Base-by-base conservation (phyloP, 306 rosid species). In the Cucumis hystrix region DNA sequence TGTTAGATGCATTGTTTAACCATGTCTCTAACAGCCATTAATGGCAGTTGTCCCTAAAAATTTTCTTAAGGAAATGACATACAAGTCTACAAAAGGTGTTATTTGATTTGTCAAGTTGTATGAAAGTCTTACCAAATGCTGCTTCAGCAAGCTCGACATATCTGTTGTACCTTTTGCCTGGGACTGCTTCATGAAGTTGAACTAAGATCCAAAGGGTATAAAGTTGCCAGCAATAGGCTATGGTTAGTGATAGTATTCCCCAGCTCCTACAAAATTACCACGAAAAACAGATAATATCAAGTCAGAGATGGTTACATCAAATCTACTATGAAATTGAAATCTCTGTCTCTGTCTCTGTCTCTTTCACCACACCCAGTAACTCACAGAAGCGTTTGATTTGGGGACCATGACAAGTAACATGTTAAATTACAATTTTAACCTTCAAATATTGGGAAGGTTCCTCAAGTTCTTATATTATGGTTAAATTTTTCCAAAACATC, bases 131-230 rank as follows among this genome's bases (percentile, higher is more conserved):
- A 95, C 99, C 99, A 77, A 95, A 95, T 75, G 99, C 99, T n/a
- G 99, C 99, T 80, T 92, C 92, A 15, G 99, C 97, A 41, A 95
- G 93, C 87, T 95, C 99, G 78, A 95, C 96, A 78, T 92, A 95
- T 89, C 99, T 83, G 87, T 92, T 95, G 87, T 95, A 95, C 83
- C 99, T 88, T 91, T 92, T 92, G 54, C 99, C 99, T 1, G 99
- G 99, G 61, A 95, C 97, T 21, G 99, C 99, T 86, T 95, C 99
- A 39, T 95, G 99, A 17, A 95, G 93, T 86, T 92, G 99, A 88
- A 95, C 97, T 79, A 95, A 84, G 83, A 95, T 87, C 99, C 97
- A 95, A 73, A 95, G 78, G 6, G 99, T 95, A 84, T 95, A 95
- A 25, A 95, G 93, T 86, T 95, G 99, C 99, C 99, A 95, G 76